Percentiles rank a stretch among this genome's conserved stretches.
Conservation (phyloP, 192 early-diverging fungal genomes). For the Linnemannia zychae region DNA sequence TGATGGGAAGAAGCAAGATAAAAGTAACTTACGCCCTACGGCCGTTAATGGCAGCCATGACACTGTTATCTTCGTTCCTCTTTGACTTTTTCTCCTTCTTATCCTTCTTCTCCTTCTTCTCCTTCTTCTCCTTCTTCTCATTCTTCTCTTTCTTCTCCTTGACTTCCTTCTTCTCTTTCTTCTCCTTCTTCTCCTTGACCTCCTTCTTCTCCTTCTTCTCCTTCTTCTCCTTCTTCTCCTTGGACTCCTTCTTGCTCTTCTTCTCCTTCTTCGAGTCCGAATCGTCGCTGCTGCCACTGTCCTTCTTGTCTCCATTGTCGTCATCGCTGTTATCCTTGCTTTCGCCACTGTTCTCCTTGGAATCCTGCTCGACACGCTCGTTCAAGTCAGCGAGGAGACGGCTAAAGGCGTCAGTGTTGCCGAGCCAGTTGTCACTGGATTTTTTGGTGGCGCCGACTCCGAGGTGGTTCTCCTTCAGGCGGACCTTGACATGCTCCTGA, state of each 20-base stretch:
- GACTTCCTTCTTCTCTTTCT: constrained; percentile 54
- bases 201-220: constrained; percentile 55
- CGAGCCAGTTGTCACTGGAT: constrained; percentile 94
- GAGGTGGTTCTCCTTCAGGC: constrained; percentile 87
- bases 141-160: constrained; percentile 54
- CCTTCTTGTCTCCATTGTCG: constrained; percentile 14
- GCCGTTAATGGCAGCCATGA: constrained; percentile 43
- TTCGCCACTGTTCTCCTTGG: constrained; percentile 46
- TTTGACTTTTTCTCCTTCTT: constrained; percentile 61
- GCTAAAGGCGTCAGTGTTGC: constrained; percentile 89
- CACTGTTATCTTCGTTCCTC: constrained; percentile 34
- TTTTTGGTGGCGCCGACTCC: constrained; percentile 93
- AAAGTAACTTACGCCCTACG: constrained; percentile 64
- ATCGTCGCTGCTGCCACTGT: not conserved
- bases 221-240: constrained; percentile 49
- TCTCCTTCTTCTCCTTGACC: constrained; percentile 58
- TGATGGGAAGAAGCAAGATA: not conserved
- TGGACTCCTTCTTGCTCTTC: constrained; percentile 47
- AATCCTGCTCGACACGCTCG: constrained; percentile 61
- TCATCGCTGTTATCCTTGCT: constrained; percentile 45
- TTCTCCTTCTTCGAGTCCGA: constrained; percentile 53
- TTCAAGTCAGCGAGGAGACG: constrained; percentile 87
- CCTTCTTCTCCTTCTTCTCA: constrained; percentile 46
- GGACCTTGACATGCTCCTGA: constrained; percentile 88
- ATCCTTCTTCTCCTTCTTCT: constrained; percentile 51